These are phyloP conservation scores for Tricholoma bakamatsutake DNA, from an alignment of 768 basidiomycete genomes.

Conservation along the genomic window DNA sequence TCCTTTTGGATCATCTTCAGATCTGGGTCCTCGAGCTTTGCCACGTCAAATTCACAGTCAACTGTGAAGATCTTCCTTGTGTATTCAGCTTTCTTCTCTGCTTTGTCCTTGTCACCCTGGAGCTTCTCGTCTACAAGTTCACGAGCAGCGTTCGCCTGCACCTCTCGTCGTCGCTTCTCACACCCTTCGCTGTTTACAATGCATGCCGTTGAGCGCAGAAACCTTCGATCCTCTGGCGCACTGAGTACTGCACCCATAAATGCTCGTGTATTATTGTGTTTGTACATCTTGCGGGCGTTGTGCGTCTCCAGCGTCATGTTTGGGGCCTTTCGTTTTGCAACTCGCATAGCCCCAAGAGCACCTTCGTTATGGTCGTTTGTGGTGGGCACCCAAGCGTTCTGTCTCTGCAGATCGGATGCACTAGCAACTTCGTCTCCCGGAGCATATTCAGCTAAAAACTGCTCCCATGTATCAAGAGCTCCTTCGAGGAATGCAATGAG, in stretches of 20 bases:
- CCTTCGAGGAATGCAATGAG: slow-evolving; percentile 21
- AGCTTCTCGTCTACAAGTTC: not conserved
- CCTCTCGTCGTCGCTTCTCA: not conserved
- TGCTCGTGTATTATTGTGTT: slow-evolving; percentile 17
- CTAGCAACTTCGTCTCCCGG: slow-evolving; percentile 22
- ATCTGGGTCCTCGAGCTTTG: not conserved
- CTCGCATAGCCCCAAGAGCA: slow-evolving; percentile 17
- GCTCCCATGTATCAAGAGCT: slow-evolving; percentile 19
- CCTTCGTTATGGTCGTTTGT: slow-evolving; percentile 28
- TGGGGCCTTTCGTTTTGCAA: slow-evolving; percentile 10
- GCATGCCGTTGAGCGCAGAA: not conserved
- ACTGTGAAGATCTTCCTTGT: not conserved
- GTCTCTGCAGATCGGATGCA: slow-evolving; percentile 12
- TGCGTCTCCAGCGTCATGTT: slow-evolving; percentile 13
- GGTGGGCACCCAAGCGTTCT: slow-evolving; percentile 21
- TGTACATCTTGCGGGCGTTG: slow-evolving; percentile 20
- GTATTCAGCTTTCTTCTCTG: not conserved
- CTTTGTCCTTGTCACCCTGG: not conserved
- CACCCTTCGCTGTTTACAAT: not conserved
- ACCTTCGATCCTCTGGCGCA: not conserved
- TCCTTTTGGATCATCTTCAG: not conserved
- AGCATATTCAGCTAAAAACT: slow-evolving; percentile 24
- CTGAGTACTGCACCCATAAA: slow-evolving; percentile 17
- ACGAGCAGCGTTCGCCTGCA: not conserved
- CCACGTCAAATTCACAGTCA: not conserved